phyloP scores from a whole-genome alignment of 1,284 basidiomycete species.

The Ganoderma boninense region DNA sequence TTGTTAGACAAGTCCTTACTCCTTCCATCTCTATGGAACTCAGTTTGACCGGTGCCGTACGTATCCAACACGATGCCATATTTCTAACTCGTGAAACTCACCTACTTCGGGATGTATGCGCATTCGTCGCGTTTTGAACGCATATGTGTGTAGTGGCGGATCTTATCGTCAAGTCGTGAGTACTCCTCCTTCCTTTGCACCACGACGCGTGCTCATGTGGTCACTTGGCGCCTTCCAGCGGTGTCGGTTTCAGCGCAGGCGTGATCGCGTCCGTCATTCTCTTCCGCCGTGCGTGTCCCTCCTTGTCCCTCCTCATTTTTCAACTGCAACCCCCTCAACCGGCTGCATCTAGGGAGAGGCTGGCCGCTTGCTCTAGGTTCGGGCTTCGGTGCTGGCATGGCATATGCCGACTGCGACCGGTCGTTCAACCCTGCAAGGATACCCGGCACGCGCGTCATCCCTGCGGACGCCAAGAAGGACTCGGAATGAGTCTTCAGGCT shows the following conservation, averaged over 20 bases:
- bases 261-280: slow-evolving; percentile 94
- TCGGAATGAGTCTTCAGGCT: slow-evolving; percentile 9
- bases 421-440: slow-evolving; percentile 95
- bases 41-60: slow-evolving; percentile 93
- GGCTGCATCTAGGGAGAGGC: slow-evolving; percentile 80
- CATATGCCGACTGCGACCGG: slow-evolving; percentile 96
- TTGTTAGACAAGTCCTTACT: background rate
- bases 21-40: slow-evolving; percentile 10
- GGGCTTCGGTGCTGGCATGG: slow-evolving; percentile 89
- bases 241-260: slow-evolving; percentile 94
- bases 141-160: slow-evolving; percentile 67
- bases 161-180: slow-evolving; percentile 80
- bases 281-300: slow-evolving; percentile 85
- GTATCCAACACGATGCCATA: slow-evolving; percentile 45
- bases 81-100: slow-evolving; percentile 7
- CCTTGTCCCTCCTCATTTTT: background rate
- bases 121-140: slow-evolving; percentile 1
- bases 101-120: slow-evolving; percentile 8
- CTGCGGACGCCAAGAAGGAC: slow-evolving; percentile 38
- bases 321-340: slow-evolving; percentile 10
- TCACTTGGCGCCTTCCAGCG: slow-evolving; percentile 56
- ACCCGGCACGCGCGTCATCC: slow-evolving; percentile 86
- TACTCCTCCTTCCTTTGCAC: slow-evolving; percentile 27
- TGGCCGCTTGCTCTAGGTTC: slow-evolving; percentile 96
- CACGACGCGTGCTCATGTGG: slow-evolving; percentile 4